Conservation (phyloP, 148 eudicot species). For the Silene conica region DNA sequence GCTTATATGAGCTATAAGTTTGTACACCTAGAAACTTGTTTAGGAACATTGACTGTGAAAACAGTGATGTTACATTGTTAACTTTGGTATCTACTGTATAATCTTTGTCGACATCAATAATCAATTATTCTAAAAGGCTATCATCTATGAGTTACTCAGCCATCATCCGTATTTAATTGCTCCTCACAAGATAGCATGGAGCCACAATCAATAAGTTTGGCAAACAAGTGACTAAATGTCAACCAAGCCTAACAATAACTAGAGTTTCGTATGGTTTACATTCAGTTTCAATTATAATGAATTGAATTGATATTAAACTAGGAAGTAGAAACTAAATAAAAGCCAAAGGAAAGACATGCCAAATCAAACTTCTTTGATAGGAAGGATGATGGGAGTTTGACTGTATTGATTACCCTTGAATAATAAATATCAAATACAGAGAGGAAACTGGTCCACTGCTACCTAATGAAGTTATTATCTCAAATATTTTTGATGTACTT, state of each 20-base stretch:
- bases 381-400: conserved; percentile 13
- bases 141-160: neutral
- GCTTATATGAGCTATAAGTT: no score
- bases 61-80: no score
- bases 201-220: neutral
- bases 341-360: conserved; percentile 11
- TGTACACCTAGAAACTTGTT: no score
- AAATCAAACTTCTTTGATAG: conserved; percentile 17
- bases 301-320: no score
- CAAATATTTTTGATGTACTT: neutral
- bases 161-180: neutral
- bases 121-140: neutral
- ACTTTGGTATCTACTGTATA: no score
- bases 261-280: neutral
- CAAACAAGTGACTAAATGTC: neutral
- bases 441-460: conserved; percentile 27
- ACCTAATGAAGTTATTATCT: conserved; percentile 17
- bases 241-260: conserved; percentile 10
- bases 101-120: no score
- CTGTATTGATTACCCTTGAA: conserved; percentile 28
- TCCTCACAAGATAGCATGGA: neutral
- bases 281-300: neutral
- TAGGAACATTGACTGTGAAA: no score
- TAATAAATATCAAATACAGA: conserved; percentile 26
- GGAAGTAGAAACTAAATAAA: neutral